Conservation (phyloP, 257 asterid species). For the Salvia rosmarinus region DNA sequence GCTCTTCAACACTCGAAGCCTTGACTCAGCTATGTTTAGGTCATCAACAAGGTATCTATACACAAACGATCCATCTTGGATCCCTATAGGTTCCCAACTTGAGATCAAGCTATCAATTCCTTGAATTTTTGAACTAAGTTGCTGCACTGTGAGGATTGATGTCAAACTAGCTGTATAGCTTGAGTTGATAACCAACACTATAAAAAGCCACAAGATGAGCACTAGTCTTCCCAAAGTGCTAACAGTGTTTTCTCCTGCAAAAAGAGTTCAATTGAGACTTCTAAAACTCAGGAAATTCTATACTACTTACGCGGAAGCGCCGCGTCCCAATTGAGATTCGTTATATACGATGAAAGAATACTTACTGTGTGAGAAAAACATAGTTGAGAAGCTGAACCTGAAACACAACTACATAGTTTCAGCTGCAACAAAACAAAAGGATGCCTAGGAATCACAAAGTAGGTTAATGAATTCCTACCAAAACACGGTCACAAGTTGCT, state of each 20-base stretch:
- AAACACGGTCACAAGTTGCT: constrained; percentile 69
- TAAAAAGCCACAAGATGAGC: constrained; percentile 81
- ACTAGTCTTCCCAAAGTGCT: constrained; percentile 77
- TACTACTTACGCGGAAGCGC: not conserved
- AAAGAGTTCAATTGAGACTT: not conserved
- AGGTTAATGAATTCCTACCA: constrained; percentile 52
- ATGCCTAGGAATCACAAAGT: constrained; percentile 1
- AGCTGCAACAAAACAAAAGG: constrained; percentile 8
- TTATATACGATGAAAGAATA: not conserved
- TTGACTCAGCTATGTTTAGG: constrained; percentile 58
- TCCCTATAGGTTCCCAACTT: constrained; percentile 69
- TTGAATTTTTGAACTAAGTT: constrained; percentile 64
- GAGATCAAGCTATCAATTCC: constrained; percentile 76
- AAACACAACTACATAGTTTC: constrained; percentile 27
- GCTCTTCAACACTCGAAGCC: constrained; percentile 62
- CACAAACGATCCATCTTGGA: constrained; percentile 87
- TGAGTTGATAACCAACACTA: constrained; percentile 79
- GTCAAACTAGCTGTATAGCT: constrained; percentile 98
- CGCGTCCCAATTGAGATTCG: not conserved
- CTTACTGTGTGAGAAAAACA: constrained; percentile 94
- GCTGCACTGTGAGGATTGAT: constrained; percentile 84
- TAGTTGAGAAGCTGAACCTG: constrained; percentile 97
- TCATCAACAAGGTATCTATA: constrained; percentile 64
- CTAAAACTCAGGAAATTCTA: not conserved
- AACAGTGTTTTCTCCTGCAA: constrained; percentile 86